phyloP scores from a whole-genome alignment of 2,329 filamentous ascomycete genomes.

The Tolypocladium ophioglossoides region DNA sequence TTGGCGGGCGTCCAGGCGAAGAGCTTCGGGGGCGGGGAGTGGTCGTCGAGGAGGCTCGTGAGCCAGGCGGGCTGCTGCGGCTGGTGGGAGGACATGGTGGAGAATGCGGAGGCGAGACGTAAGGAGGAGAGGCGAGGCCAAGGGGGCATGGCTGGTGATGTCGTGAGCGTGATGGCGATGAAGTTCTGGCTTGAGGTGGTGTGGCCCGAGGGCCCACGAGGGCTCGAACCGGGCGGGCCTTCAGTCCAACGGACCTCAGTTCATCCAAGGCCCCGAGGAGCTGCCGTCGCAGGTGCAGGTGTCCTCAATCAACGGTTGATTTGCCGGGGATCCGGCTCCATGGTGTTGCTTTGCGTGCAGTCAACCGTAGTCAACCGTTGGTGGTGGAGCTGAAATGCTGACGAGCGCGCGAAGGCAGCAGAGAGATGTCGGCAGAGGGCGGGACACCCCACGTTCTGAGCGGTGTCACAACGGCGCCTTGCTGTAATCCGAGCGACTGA shows the following conservation, averaged over 20 bases:
- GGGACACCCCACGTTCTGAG: too few species aligned
- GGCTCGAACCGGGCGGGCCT: not conserved
- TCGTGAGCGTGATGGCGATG: not conserved
- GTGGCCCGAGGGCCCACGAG: too few species aligned
- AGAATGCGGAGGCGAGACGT: not conserved
- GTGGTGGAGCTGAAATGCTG: not conserved
- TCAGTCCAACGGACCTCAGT: not conserved
- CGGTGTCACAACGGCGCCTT: too few species aligned
- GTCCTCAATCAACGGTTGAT: not conserved
- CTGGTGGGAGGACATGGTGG: not conserved
- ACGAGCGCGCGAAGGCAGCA: too few species aligned
- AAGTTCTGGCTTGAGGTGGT: not conserved
- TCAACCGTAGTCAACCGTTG: too few species aligned
- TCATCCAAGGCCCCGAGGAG: not conserved
- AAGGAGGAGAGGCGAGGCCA: not conserved
- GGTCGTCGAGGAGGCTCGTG: constrained; percentile 14
- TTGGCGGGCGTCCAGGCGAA: constrained; percentile 25
- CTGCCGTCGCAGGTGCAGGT: not conserved
- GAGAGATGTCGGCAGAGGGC: too few species aligned
- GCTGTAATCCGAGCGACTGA: too few species aligned
- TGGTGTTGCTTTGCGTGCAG: too few species aligned
- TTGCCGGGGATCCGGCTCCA: not conserved
- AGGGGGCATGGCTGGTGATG: not conserved
- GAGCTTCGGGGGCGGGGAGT: constrained; percentile 18
- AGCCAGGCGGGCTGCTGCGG: constrained; percentile 19